A percentile compares a stretch with the other conserved stretches of the same genome.
These are phyloP conservation scores for Terana coerulea DNA, from an alignment of 768 basidiomycete genomes.

Conservation along the genomic window DNA sequence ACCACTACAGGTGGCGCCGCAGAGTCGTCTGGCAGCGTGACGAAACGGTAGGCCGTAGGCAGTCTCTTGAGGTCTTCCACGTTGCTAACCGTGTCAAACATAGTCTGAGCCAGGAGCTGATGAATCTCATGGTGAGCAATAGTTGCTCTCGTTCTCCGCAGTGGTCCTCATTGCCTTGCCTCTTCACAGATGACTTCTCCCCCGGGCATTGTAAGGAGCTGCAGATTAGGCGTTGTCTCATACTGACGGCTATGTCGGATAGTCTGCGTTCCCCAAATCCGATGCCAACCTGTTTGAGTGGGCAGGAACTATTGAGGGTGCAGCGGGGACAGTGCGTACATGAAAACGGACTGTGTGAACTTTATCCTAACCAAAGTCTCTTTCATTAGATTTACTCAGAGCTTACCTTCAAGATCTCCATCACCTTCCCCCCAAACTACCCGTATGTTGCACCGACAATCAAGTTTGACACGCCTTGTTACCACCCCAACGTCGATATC, in stretches of 20 bases:
- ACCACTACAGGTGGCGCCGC: slow-evolving; percentile 46
- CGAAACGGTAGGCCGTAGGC: slow-evolving; percentile 59
- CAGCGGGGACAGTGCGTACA: slow-evolving; percentile 62
- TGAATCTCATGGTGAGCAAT: slow-evolving; percentile 77
- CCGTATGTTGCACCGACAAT: slow-evolving; percentile 84
- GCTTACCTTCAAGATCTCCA: slow-evolving; percentile 77
- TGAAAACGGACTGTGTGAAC: neutral
- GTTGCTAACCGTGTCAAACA: slow-evolving; percentile 3
- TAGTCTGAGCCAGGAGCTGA: slow-evolving; percentile 79
- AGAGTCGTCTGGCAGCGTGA: slow-evolving; percentile 71
- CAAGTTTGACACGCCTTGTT: slow-evolving; percentile 87
- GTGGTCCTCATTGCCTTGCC: neutral
- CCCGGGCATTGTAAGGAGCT: slow-evolving; percentile 71
- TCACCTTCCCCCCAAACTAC: slow-evolving; percentile 84
- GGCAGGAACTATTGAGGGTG: slow-evolving; percentile 85
- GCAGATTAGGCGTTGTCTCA: neutral
- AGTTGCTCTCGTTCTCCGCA: neutral
- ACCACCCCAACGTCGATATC: slow-evolving; percentile 88
- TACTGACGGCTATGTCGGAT: neutral
- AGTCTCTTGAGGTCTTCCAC: slow-evolving; percentile 1
- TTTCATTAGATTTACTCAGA: slow-evolving; percentile 65
- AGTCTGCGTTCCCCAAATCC: slow-evolving; percentile 89
- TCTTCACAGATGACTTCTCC: slow-evolving; percentile 73
- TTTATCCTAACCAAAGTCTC: slow-evolving; percentile 1
- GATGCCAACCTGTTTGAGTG: slow-evolving; percentile 89